These are phyloP conservation scores for Inonotus hispidus DNA, from an alignment of 1,284 basidiomycete genomes.

Conservation along the genomic window DNA sequence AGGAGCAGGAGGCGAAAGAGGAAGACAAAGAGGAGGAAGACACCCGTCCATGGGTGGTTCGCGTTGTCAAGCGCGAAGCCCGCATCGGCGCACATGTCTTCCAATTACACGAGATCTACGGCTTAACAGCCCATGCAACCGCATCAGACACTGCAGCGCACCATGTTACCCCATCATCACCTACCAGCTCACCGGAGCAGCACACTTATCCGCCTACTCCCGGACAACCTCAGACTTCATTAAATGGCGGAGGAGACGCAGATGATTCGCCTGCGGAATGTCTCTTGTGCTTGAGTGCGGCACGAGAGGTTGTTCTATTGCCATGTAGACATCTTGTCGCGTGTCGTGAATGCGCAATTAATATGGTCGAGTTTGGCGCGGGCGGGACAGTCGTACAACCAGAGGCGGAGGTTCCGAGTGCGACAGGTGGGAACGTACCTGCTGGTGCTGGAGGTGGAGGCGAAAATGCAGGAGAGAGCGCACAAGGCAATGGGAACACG, in stretches of 20 bases:
- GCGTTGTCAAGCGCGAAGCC: constrained; percentile 85
- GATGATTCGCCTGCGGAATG: constrained; percentile 78
- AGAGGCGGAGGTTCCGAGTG: constrained; percentile 30
- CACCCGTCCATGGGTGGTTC: constrained; percentile 77
- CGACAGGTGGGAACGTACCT: constrained; percentile 15
- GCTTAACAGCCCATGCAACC: constrained; percentile 60
- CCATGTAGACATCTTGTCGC: constrained; percentile 89
- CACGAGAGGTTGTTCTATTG: constrained; percentile 83
- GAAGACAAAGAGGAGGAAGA: constrained; percentile 30
- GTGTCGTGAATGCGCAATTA: constrained; percentile 86
- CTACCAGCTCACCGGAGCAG: constrained; percentile 30
- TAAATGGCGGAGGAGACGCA: constrained; percentile 22
- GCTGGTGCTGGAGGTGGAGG: constrained; percentile 21
- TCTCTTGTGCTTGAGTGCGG: constrained; percentile 79
- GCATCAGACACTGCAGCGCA: constrained; percentile 25
- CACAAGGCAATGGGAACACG: constrained; percentile 16
- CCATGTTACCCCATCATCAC: constrained; percentile 36
- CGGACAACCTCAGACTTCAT: constrained; percentile 32
- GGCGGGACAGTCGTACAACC: constrained; percentile 73
- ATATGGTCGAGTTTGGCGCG: constrained; percentile 93
- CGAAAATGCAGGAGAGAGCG: constrained; percentile 6
- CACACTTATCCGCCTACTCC: constrained; percentile 37
- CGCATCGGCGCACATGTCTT: constrained; percentile 88
- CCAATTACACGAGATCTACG: constrained; percentile 89
- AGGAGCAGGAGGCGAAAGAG: neutral